Conservation (phyloP, 108 stramenopile species). For the Nitzschia inconspicua region DNA sequence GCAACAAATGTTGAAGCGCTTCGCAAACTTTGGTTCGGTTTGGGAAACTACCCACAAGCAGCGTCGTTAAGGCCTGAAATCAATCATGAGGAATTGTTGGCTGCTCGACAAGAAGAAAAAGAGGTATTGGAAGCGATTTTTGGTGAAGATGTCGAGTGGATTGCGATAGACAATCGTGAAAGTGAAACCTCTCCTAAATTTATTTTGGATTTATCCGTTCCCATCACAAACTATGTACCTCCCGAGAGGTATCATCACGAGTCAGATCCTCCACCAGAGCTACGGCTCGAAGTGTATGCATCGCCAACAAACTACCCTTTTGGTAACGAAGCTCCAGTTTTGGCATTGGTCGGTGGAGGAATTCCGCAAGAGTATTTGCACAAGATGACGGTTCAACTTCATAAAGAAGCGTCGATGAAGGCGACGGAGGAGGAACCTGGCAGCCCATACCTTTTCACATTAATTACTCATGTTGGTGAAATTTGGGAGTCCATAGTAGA, state of each 20-base stretch:
- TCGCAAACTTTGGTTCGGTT: too few relatives aligned
- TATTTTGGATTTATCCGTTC: slow-evolving; percentile 13
- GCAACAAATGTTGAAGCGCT: too few relatives aligned
- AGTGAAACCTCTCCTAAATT: background rate
- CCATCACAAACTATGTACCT: slow-evolving; percentile 15
- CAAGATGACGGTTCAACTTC: background rate
- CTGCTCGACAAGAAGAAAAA: slow-evolving; percentile 14
- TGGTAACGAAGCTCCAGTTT: slow-evolving; percentile 3
- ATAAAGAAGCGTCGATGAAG: background rate
- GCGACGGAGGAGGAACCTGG: slow-evolving; percentile 1
- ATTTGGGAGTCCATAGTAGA: background rate
- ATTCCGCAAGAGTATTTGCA: background rate
- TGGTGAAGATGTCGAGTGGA: slow-evolving; percentile 14
- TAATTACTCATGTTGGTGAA: slow-evolving; percentile 11
- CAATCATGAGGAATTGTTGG: background rate
- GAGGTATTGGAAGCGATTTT: slow-evolving; percentile 26
- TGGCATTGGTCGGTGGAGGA: slow-evolving; percentile 21
- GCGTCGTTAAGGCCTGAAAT: background rate
- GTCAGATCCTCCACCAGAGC: slow-evolving; percentile 14
- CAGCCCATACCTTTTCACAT: slow-evolving; percentile 17
- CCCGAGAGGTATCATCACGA: slow-evolving; percentile 19
- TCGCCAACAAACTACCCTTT: slow-evolving; percentile 5
- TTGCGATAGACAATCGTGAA: background rate
- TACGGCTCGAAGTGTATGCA: slow-evolving; percentile 14
- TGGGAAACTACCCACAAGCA: background rate